Base-by-base conservation (phyloP, 805 yeast species). In the Ogataea paradorogensis region DNA sequence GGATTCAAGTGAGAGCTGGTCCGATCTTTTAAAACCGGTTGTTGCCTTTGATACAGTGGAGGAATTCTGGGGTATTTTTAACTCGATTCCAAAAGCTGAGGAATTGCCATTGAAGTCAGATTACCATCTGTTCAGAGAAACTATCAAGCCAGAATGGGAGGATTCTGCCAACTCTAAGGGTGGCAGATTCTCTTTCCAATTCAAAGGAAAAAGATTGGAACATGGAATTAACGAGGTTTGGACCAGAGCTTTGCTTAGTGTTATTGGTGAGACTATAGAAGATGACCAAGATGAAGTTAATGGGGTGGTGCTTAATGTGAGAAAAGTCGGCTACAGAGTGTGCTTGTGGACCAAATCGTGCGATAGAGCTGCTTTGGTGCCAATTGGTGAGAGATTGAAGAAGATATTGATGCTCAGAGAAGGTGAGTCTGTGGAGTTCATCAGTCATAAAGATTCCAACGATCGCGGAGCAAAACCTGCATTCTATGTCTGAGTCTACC, bases 101-200 rank as follows among this genome's bases (percentile, higher is more conserved):
- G 96, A 89, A 61, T 75, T 93, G 61, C 98, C 98, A 54, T 61
- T 83, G 57, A 86, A 82, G 66, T 85, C 96, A 9, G 98, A 93
- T 68, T 91, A 91, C 70, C 95, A 93, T 64, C 78, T 91, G 59
- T 93, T 93, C 74, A 84, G 91, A 70, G 85, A 84, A 62, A 95
- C 89, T 43, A 80, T 93, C 58, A 84, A 87, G 66, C 99, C 99
- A 41, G 98, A 93, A 74, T 93, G 99, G 99, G 99, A 93, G 74
- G 98, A 93, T 66, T 73, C 70, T 39, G 77, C 79, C 50, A 93
- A 93, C 67, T 66, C 85, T 45, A 74, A 81, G 53, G 99, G 99
- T 61, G 99, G 99, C 59, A 88, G 86, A 70, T 93, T 96, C 96
- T 74, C 85, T 30, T 85, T 77, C 68, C 81, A 76, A 66, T 80